Conservation (phyloP, 306 rosid species). For the Trifolium dubium region DNA sequence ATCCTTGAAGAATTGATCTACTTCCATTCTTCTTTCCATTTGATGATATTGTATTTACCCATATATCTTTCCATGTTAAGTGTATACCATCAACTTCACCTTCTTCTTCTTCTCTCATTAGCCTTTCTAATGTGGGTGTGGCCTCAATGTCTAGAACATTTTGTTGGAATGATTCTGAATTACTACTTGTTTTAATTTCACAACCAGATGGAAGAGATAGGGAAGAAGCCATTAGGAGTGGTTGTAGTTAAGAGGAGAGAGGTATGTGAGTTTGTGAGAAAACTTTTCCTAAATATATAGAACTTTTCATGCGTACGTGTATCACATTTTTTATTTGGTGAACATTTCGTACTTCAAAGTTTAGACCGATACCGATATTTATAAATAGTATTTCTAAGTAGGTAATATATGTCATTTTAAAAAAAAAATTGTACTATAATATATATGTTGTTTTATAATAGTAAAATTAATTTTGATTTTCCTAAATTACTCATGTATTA, state of each 20-base stretch:
- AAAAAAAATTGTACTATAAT: no score
- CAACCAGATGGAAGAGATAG: not conserved
- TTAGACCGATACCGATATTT: no score
- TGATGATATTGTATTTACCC: constrained; percentile 48
- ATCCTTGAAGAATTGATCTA: constrained; percentile 52
- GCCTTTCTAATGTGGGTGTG: not conserved
- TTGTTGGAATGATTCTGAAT: not conserved
- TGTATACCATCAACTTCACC: constrained; percentile 23
- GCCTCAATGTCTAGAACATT: constrained; percentile 26
- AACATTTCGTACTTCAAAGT: no score
- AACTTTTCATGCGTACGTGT: not conserved
- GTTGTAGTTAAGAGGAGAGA: constrained; percentile 2
- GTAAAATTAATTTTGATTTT: no score
- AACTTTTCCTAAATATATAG: not conserved
- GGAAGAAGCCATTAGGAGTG: not conserved
- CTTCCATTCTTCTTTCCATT: constrained; percentile 35
- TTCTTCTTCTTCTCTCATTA: not conserved
- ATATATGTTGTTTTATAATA: no score
- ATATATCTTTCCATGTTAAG: constrained; percentile 63
- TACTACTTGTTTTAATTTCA: not conserved
- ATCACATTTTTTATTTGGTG: not conserved
- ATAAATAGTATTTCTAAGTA: no score
- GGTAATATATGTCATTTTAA: no score
- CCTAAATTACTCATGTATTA: no score
- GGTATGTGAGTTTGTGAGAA: not conserved